Percentiles rank a stretch among this genome's conserved stretches.
phyloP scores from a whole-genome alignment of 352 stramenopile species.

The Lagenidium sp. region DNA sequence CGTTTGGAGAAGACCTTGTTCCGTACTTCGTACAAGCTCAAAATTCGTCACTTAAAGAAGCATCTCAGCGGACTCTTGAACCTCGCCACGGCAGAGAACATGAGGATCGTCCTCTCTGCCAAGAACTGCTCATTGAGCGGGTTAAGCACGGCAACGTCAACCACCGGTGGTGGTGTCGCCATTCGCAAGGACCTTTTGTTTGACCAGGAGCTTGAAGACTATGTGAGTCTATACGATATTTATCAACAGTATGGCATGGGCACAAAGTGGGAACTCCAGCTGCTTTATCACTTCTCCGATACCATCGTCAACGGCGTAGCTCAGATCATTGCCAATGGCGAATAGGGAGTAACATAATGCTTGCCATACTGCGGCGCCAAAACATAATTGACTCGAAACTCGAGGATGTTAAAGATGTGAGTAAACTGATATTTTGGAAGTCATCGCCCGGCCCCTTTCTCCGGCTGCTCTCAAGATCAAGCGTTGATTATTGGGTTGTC shows the following conservation, averaged over 20 bases:
- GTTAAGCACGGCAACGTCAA: slow-evolving; percentile 15
- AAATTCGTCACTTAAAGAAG: slow-evolving; percentile 66
- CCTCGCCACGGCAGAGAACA: slow-evolving; percentile 25
- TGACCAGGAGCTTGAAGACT: slow-evolving; percentile 69
- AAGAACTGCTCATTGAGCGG: slow-evolving; percentile 50
- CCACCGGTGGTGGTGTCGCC: slow-evolving; percentile 2
- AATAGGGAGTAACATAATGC: no score
- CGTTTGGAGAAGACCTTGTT: slow-evolving; percentile 49
- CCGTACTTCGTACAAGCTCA: slow-evolving; percentile 49
- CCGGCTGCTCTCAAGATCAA: no score
- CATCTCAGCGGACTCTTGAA: slow-evolving; percentile 46
- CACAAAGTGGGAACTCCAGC: slow-evolving; percentile 52
- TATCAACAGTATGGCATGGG: slow-evolving; percentile 77
- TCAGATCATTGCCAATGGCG: slow-evolving; percentile 31
- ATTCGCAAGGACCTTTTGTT: slow-evolving; percentile 59
- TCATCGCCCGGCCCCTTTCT: no score
- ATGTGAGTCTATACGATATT: slow-evolving; percentile 65
- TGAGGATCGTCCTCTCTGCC: slow-evolving; percentile 48
- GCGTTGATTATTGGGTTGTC: no score
- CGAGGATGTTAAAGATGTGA: no score
- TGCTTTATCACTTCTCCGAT: slow-evolving; percentile 74
- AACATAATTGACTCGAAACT: no score
- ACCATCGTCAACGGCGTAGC: slow-evolving; percentile 62
- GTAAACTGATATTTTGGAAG: no score
- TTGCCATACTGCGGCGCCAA: no score